Evolutionary conservation across 805 yeast genomes (phyloP).

Genomic region (Naumovozyma dairenensis): DNA sequence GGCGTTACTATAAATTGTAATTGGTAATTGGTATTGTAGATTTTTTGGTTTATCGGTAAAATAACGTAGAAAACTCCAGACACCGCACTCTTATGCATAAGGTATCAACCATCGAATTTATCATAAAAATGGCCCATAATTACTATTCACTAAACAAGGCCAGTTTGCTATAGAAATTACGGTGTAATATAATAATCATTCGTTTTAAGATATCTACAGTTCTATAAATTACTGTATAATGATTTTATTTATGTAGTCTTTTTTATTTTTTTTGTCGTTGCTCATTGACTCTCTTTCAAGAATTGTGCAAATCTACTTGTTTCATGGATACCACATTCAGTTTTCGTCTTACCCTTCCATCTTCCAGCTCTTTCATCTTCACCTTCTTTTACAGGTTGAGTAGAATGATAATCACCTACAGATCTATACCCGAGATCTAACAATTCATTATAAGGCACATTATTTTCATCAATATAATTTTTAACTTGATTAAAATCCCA

Average conservation of each 20-base stretch:
- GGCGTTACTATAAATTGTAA: too few relatives aligned
- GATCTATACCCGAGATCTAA: conserved; percentile 83
- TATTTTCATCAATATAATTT: conserved; percentile 52
- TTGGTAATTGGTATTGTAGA: too few relatives aligned
- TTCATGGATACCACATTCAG: conserved; percentile 93
- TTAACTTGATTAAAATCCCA: conserved; percentile 74
- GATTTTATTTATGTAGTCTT: neutral
- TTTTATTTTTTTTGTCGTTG: neutral
- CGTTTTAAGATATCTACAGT: too few relatives aligned
- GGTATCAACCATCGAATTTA: too few relatives aligned
- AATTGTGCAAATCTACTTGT: conserved; percentile 63
- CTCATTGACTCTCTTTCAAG: conserved; percentile 22
- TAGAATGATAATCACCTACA: conserved; percentile 92
- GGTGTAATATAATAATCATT: too few relatives aligned
- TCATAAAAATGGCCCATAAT: too few relatives aligned
- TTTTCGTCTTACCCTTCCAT: conserved; percentile 87
- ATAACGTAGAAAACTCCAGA: too few relatives aligned
- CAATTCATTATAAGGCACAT: conserved; percentile 79
- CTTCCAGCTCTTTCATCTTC: conserved; percentile 96
- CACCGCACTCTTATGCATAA: too few relatives aligned
- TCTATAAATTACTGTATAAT: neutral
- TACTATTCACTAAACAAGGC: too few relatives aligned
- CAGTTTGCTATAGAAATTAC: too few relatives aligned
- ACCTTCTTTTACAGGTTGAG: conserved; percentile 79
- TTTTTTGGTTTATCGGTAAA: too few relatives aligned